These are phyloP conservation scores for Selenicereus undatus DNA, from an alignment of 148 eudicot species.

Conservation along the genomic window DNA sequence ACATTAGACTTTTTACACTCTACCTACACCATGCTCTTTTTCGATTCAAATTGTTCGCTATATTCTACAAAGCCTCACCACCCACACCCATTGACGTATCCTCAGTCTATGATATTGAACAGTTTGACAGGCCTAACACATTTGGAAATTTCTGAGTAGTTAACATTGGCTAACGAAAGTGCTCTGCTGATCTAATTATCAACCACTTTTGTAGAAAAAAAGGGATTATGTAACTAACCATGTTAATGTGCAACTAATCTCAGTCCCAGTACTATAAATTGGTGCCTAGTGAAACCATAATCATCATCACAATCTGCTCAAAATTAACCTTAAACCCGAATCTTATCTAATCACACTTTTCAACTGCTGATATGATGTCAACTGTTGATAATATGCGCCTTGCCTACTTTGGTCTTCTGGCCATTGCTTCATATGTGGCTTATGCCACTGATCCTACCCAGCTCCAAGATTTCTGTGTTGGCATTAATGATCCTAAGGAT, in stretches of 20 bases:
- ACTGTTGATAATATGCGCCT: not conserved
- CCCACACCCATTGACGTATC: not conserved
- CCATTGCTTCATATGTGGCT: not conserved
- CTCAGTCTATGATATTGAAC: not conserved
- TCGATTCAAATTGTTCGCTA: not conserved
- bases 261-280: not conserved
- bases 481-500: not conserved
- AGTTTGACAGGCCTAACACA: not conserved
- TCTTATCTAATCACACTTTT: not conserved
- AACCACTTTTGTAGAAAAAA: not conserved
- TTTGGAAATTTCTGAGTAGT: not conserved
- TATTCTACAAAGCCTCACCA: not conserved
- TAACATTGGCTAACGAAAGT: not conserved
- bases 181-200: not conserved
- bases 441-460: not conserved
- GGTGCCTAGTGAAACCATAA: not conserved
- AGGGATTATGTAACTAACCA: not conserved
- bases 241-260: not conserved
- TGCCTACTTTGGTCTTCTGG: not conserved
- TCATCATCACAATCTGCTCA: not conserved
- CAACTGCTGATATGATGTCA: not conserved
- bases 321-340: not conserved
- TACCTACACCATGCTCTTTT: too few species aligned
- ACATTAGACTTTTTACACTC: too few species aligned
- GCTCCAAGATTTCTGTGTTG: conserved; percentile 2